Percentiles rank a stretch among this genome's conserved stretches.
These are phyloP conservation scores for Cyberlindnera xylosilytica DNA, from an alignment of 805 yeast species.

Conservation along the genomic window DNA sequence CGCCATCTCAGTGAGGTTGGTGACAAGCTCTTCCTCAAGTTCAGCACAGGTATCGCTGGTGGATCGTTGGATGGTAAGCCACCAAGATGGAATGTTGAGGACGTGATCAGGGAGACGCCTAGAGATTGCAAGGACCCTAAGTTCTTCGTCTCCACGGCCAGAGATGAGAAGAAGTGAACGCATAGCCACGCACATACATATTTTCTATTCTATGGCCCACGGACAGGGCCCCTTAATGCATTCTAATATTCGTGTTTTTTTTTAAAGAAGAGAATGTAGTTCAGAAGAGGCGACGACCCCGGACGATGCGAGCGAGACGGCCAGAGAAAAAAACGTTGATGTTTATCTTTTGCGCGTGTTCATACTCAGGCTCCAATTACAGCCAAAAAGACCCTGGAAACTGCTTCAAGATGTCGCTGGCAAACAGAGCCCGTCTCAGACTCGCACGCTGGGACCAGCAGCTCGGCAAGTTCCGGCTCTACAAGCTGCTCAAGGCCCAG, in stretches of 20 bases:
- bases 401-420: too few species aligned
- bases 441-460: neutral
- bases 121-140: constrained; percentile 49
- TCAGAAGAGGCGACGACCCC: too few species aligned
- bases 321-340: too few species aligned
- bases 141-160: constrained; percentile 30
- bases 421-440: neutral
- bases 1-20: constrained; percentile 75
- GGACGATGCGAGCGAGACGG: too few species aligned
- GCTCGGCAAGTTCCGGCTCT: neutral
- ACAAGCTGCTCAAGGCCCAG: constrained; percentile 1
- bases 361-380: too few species aligned
- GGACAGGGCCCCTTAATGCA: neutral
- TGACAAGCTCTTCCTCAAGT: constrained; percentile 68
- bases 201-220: too few species aligned
- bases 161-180: constrained; percentile 1
- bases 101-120: constrained; percentile 69
- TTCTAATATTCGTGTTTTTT: neutral
- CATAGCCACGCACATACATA: neutral
- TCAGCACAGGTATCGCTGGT: constrained; percentile 74
- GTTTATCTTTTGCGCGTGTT: too few species aligned
- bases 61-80: constrained; percentile 55
- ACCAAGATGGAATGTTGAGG: constrained; percentile 78
- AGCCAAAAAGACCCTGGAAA: too few species aligned
- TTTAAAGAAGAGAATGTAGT: too few species aligned